phyloP scores from a whole-genome alignment of 2,329 filamentous ascomycete genomes.

The Colletotrichum incanum region DNA sequence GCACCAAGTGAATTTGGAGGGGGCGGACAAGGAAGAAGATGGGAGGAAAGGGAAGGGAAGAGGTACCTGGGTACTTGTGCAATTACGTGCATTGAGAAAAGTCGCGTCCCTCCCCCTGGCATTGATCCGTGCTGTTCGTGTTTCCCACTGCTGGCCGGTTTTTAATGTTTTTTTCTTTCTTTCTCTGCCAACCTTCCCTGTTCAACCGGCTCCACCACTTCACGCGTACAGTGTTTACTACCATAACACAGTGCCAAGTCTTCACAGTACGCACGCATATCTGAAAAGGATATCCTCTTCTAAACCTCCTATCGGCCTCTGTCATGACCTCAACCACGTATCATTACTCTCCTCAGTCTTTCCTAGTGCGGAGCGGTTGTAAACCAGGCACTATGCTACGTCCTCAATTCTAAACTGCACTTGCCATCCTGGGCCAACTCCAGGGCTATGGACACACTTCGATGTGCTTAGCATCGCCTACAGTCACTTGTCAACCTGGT shows the following conservation, averaged over 20 bases:
- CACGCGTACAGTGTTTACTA: conserved; percentile 21
- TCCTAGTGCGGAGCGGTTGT: neutral
- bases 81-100: neutral
- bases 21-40: neutral
- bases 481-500: neutral
- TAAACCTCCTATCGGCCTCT: neutral
- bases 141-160: neutral
- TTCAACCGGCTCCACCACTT: conserved; percentile 8
- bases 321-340: neutral
- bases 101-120: conserved; percentile 6
- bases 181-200: conserved; percentile 10
- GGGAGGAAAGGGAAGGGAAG: neutral
- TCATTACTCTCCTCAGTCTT: neutral
- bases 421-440: neutral
- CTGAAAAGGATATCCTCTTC: neutral
- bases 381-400: neutral
- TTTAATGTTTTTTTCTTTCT: conserved; percentile 1
- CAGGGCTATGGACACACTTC: neutral
- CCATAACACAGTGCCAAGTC: neutral
- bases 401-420: neutral
- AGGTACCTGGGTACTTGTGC: conserved; percentile 4
- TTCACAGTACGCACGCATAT: neutral
- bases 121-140: conserved; percentile 6
- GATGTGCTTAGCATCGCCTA: neutral
- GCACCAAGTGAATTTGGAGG: conserved; percentile 5